Conservation (phyloP, 805 yeast genomes). For the Wickerhamomyces rabaulensis region DNA sequence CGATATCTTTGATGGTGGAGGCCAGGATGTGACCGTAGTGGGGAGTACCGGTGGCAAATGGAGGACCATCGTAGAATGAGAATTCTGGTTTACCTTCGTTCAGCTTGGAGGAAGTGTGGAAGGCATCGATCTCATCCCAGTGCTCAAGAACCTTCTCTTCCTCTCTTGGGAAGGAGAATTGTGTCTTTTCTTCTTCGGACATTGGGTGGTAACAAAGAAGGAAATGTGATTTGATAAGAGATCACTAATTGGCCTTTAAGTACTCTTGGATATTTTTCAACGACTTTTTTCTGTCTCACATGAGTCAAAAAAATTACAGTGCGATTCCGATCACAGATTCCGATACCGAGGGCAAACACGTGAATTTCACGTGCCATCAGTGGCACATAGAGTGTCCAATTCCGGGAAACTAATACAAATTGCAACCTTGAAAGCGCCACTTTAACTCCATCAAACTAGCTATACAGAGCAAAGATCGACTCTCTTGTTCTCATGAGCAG, state of each 20-base stretch:
- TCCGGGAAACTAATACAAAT: too few species aligned
- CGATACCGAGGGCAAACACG: not conserved
- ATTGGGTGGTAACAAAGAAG: conserved; percentile 7
- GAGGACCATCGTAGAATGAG: conserved; percentile 97
- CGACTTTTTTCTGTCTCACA: not conserved
- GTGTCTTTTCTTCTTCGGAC: conserved; percentile 31
- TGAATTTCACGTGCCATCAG: not conserved
- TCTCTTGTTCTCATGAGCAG: conserved; percentile 7
- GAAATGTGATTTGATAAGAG: not conserved
- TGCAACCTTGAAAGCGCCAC: too few species aligned
- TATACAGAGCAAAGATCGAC: not conserved
- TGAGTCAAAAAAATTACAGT: not conserved
- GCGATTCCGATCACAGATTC: too few species aligned
- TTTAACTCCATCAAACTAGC: too few species aligned
- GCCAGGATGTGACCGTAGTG: conserved; percentile 98
- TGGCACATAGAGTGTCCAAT: not conserved
- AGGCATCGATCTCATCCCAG: conserved; percentile 95
- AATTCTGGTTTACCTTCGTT: conserved; percentile 84
- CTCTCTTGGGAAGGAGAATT: conserved; percentile 78
- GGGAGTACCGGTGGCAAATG: conserved; percentile 99
- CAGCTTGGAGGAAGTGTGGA: conserved; percentile 76
- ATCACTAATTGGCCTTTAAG: not conserved
- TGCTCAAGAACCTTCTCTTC: conserved; percentile 75
- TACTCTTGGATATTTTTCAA: not conserved
- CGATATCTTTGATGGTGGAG: conserved; percentile 94